A percentile compares a stretch with the other conserved stretches of the same genome.
Conservation (phyloP, 2,329 filamentous ascomycete species). For the Neonectria faginata region DNA sequence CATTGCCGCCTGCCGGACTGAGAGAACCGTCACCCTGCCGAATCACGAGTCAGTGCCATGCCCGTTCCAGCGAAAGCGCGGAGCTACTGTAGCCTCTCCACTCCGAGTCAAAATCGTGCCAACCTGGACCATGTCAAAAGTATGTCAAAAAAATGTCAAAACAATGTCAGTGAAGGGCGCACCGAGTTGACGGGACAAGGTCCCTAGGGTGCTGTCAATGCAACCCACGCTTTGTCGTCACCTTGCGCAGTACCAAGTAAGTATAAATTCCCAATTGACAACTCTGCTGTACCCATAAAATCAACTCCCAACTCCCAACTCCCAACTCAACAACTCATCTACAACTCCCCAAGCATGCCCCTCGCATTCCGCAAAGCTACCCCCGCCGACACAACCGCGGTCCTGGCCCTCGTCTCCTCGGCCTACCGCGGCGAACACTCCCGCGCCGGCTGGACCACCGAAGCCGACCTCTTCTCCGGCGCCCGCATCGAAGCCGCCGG, state of each 20-base stretch:
- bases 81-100: no score
- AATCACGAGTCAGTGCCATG: not conserved
- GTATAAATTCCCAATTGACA: not conserved
- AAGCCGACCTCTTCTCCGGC: conserved; percentile 57
- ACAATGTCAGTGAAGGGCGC: conserved; percentile 20
- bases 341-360: conserved; percentile 5
- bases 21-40: no score
- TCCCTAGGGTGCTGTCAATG: no score
- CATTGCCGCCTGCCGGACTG: no score
- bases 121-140: not conserved
- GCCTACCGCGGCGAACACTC: conserved; percentile 59
- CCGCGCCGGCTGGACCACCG: conserved; percentile 60
- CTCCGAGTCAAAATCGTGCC: not conserved
- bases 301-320: not conserved
- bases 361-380: conserved; percentile 53
- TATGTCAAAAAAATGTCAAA: not conserved
- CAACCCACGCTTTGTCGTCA: no score
- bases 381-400: conserved; percentile 45
- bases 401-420: conserved; percentile 55
- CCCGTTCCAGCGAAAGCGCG: no score
- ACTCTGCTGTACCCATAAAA: not conserved
- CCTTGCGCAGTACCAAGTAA: no score
- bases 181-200: not conserved
- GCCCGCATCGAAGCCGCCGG: conserved; percentile 56
- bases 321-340: not conserved